Percentiles rank a stretch among this genome's conserved stretches.
Conservation (phyloP, 352 stramenopile genomes). For the Hyaloperonospora brassicae region DNA sequence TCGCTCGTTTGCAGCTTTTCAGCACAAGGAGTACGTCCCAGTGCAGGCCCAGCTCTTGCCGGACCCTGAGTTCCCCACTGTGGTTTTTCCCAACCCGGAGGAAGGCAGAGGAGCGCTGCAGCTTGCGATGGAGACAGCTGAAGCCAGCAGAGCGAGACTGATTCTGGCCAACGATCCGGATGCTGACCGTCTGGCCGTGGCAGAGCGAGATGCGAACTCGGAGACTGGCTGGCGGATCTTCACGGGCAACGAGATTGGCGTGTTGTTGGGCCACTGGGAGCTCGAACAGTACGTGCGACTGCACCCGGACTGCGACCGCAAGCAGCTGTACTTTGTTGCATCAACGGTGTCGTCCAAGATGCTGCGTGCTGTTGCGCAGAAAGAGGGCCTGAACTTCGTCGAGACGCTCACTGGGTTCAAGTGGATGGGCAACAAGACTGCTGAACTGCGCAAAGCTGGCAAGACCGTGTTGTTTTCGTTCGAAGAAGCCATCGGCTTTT, state of each 20-base stretch:
- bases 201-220: conserved; percentile 72
- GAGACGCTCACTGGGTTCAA: conserved; percentile 99
- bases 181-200: conserved; percentile 95
- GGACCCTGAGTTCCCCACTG: conserved; percentile 94
- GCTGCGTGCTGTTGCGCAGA: conserved; percentile 85
- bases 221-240: conserved; percentile 92
- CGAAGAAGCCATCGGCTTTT: conserved; percentile 99
- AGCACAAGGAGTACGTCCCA: conserved; percentile 72
- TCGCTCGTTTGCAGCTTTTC: conserved; percentile 88
- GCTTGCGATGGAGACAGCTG: conserved; percentile 86
- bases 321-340: conserved; percentile 86
- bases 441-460: conserved; percentile 68
- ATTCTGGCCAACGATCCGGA: conserved; percentile 98
- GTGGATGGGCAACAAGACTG: conserved; percentile 94
- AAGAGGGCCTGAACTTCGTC: conserved; percentile 92
- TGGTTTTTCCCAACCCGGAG: conserved; percentile 97
- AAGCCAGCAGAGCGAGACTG: conserved; percentile 60
- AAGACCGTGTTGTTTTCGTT: conserved; percentile 94
- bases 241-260: conserved; percentile 96
- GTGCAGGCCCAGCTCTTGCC: conserved; percentile 87
- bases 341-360: conserved; percentile 97
- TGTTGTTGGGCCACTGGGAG: conserved; percentile 91
- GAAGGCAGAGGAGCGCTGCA: conserved; percentile 95
- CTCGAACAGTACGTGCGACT: conserved; percentile 56
- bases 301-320: conserved; percentile 47